phyloP scores from a whole-genome alignment of 495 filamentous ascomycete species.

The Annulohypoxylon moriforme region DNA sequence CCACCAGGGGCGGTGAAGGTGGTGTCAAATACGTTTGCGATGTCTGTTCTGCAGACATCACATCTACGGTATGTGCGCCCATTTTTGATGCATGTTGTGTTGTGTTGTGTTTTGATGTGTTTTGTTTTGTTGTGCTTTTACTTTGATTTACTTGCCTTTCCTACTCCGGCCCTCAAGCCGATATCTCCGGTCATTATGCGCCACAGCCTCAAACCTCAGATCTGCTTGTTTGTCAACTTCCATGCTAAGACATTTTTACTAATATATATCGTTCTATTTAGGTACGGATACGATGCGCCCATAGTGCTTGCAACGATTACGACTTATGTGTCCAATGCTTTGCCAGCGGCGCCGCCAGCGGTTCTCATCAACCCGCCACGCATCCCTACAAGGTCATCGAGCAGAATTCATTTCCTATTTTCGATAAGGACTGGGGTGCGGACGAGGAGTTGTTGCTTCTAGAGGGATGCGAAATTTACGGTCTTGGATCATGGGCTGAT shows the following conservation, averaged over 20 bases:
- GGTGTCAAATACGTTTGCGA: conserved; percentile 97
- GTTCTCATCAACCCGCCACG: conserved; percentile 82
- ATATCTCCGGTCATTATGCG: background rate
- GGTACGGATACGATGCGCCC: conserved; percentile 94
- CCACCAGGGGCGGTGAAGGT: conserved; percentile 86
- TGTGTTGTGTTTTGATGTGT: too few species aligned
- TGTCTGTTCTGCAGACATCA: conserved; percentile 94
- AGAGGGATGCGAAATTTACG: conserved; percentile 98
- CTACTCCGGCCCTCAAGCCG: background rate
- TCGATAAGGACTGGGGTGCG: conserved; percentile 93
- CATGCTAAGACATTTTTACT: background rate
- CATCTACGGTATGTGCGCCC: conserved; percentile 75
- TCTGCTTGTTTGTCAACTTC: background rate
- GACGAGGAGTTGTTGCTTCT: conserved; percentile 94
- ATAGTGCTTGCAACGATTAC: conserved; percentile 86
- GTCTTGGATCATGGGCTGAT: conserved; percentile 96
- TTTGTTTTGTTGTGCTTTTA: background rate
- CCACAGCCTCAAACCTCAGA: background rate
- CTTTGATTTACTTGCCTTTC: background rate
- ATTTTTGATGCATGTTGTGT: background rate
- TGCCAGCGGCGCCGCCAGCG: conserved; percentile 76
- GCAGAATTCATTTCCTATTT: conserved; percentile 97
- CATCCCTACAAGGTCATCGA: conserved; percentile 95
- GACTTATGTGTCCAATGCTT: conserved; percentile 98
- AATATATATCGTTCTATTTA: conserved; percentile 48